Evolutionary conservation across 306 rosid species (phyloP).

Genomic region (Sechiopsis laciniata): DNA sequence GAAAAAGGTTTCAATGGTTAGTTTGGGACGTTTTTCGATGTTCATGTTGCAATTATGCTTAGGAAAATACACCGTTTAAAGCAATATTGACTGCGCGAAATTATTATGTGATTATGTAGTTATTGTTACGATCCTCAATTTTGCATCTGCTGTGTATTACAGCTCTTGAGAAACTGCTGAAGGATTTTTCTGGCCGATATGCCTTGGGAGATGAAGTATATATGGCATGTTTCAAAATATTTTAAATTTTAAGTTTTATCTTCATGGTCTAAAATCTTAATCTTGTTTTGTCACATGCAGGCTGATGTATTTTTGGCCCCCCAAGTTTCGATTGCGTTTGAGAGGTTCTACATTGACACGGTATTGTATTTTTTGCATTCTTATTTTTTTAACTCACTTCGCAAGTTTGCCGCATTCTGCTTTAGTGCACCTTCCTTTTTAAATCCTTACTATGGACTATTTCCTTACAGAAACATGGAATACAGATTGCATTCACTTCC

Average conservation of each 20-base stretch:
- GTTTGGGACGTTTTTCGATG: not conserved
- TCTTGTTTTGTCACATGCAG: constrained; percentile 23
- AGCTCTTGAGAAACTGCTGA: constrained; percentile 43
- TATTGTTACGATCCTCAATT: constrained; percentile 3
- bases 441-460: not conserved
- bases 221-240: constrained; percentile 32
- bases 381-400: not conserved
- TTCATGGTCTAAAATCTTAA: not conserved
- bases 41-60: constrained; percentile 3
- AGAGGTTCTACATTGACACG: constrained; percentile 30
- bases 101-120: not conserved
- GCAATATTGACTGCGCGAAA: not conserved
- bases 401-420: not conserved
- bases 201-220: constrained; percentile 38
- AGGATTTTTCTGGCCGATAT: constrained; percentile 31
- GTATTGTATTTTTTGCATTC: constrained; percentile 24
- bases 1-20: constrained; percentile 39
- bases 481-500: not conserved
- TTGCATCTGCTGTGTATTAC: constrained; percentile 16
- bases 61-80: not conserved
- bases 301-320: constrained; percentile 48
- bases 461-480: not conserved
- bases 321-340: constrained; percentile 25
- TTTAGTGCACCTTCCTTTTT: not conserved
- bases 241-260: not conserved